A percentile compares a stretch with the other conserved stretches of the same genome.
These are phyloP conservation scores for Cordia subcordata DNA, from an alignment of 257 asterid species.

Conservation along the genomic window DNA sequence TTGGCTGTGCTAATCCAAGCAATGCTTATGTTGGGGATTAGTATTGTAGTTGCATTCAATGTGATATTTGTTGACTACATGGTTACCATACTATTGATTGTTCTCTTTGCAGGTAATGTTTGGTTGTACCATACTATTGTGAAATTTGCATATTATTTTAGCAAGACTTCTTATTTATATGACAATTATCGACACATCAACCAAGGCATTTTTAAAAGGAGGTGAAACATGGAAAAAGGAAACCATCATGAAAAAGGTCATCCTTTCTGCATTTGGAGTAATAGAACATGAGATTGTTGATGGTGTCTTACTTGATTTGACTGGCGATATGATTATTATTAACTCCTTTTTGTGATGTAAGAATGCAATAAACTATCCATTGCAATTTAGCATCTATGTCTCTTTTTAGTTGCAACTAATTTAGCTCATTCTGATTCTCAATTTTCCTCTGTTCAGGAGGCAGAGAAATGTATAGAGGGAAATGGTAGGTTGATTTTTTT, in stretches of 20 bases:
- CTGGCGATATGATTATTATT: no score
- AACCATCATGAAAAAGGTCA: slow-evolving; percentile 74
- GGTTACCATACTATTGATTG: slow-evolving; percentile 90
- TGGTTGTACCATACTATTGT: background rate
- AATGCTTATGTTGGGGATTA: slow-evolving; percentile 95
- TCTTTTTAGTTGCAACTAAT: background rate
- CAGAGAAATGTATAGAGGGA: slow-evolving; percentile 35
- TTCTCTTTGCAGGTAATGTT: slow-evolving; percentile 71
- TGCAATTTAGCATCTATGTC: background rate
- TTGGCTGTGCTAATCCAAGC: slow-evolving; percentile 97
- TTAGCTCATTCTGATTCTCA: background rate
- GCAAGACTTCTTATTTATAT: slow-evolving; percentile 11
- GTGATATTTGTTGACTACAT: slow-evolving; percentile 95
- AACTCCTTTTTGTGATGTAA: no score
- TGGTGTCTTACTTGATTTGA: no score
- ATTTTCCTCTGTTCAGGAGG: slow-evolving; percentile 51
- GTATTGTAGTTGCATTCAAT: slow-evolving; percentile 92
- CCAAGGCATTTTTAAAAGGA: slow-evolving; percentile 85
- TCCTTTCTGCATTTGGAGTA: background rate
- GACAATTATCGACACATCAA: slow-evolving; percentile 59
- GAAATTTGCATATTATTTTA: slow-evolving; percentile 2
- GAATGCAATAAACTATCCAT: no score
- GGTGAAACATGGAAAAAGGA: slow-evolving; percentile 93
- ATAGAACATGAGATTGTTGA: no score
- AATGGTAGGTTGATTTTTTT: slow-evolving; percentile 40